phyloP scores from a whole-genome alignment of 169 alveolate species.

The Plasmodium cynomolgi region DNA sequence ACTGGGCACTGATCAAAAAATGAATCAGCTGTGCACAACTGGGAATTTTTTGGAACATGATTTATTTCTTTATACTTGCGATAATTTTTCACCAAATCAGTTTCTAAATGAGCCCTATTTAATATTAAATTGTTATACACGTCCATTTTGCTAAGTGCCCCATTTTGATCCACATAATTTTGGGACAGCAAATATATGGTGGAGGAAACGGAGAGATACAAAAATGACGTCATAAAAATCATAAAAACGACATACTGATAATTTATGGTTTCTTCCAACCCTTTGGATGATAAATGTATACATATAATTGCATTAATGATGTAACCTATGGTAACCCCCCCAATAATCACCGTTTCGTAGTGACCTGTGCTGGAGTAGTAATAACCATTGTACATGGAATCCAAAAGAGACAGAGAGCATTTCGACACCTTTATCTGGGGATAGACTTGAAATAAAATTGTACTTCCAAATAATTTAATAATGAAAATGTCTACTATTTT shows the following conservation, averaged over 20 bases:
- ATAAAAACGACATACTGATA: slow-evolving; percentile 78
- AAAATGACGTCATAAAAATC: slow-evolving; percentile 77
- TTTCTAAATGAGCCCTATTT: slow-evolving; percentile 40
- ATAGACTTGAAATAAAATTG: slow-evolving; percentile 81
- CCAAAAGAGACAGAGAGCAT: slow-evolving; percentile 45
- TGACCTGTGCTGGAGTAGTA: slow-evolving; percentile 46
- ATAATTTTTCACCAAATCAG: slow-evolving; percentile 56
- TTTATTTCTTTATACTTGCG: slow-evolving; percentile 39
- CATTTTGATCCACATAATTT: slow-evolving; percentile 7
- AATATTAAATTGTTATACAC: slow-evolving; percentile 30
- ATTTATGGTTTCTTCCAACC: slow-evolving; percentile 83
- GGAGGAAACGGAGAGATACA: slow-evolving; percentile 78
- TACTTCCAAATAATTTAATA: slow-evolving; percentile 77
- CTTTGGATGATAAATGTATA: slow-evolving; percentile 77
- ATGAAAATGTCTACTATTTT: slow-evolving; percentile 82
- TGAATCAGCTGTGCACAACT: slow-evolving; percentile 5
- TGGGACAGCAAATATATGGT: slow-evolving; percentile 71
- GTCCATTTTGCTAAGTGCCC: not conserved
- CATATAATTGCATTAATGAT: slow-evolving; percentile 80
- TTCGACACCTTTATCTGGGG: slow-evolving; percentile 74
- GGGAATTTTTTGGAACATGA: slow-evolving; percentile 10
- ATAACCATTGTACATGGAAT: slow-evolving; percentile 59
- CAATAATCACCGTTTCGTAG: slow-evolving; percentile 51
- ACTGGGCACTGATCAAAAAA: slow-evolving; percentile 7
- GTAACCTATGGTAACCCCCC: slow-evolving; percentile 84